Evolutionary conservation across 176 grass and related monocot genomes (phyloP).

Genomic region (Canna indica): DNA sequence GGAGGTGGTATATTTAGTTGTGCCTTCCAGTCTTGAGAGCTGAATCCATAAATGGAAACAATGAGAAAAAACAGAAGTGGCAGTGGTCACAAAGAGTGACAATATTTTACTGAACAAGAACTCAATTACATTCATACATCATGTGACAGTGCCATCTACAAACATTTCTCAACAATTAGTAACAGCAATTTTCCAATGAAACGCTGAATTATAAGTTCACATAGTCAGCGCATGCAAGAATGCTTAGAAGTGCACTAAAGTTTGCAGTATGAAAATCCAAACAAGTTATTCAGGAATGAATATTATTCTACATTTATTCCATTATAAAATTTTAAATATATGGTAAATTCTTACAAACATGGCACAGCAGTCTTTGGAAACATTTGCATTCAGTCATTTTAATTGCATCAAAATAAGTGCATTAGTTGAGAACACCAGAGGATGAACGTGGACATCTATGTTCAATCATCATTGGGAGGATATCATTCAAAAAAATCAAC

Average conservation of each 20-base stretch:
- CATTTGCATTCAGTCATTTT: no score
- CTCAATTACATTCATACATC: background rate
- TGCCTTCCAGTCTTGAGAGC: slow-evolving; percentile 57
- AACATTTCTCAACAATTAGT: background rate
- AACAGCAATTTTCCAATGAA: background rate
- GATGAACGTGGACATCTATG: no score
- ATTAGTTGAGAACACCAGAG: no score
- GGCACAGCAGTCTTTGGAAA: background rate
- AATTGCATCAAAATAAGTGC: no score
- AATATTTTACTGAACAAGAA: background rate
- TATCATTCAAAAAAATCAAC: no score
- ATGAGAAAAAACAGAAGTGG: background rate
- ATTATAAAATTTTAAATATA: background rate
- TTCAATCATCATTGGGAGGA: no score
- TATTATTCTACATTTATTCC: background rate
- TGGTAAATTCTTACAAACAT: background rate
- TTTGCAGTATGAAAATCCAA: background rate
- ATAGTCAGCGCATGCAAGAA: background rate
- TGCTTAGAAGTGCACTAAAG: background rate
- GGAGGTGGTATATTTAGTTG: slow-evolving; percentile 55
- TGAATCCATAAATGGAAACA: slow-evolving; percentile 20
- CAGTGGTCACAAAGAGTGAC: background rate
- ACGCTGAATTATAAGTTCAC: background rate
- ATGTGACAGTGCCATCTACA: background rate
- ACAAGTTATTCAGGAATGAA: background rate